Percentiles rank a stretch among this genome's conserved stretches.
phyloP scores from a whole-genome alignment of 495 filamentous ascomycete species.

The Pseudoneurospora amorphoporcata region DNA sequence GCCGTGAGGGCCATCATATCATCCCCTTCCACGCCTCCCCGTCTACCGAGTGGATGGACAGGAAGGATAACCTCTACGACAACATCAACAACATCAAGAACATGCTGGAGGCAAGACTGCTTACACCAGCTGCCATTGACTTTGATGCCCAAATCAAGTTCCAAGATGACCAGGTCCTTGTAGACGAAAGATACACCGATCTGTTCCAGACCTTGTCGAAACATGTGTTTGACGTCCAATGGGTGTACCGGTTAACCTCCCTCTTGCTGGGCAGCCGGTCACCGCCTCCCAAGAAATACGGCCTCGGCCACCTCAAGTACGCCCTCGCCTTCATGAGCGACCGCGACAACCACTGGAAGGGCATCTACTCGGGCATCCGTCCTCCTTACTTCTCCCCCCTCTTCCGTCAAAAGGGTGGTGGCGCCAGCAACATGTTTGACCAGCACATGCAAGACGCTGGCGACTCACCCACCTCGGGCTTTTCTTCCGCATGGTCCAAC shows the following conservation, averaged over 20 bases:
- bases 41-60: conserved; percentile 7
- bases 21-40: conserved; percentile 18
- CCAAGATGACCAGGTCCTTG: neutral
- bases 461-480: neutral
- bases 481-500: neutral
- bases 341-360: conserved; percentile 16
- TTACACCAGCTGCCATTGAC: conserved; percentile 6
- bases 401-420: neutral
- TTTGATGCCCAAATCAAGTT: conserved; percentile 8
- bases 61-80: conserved; percentile 22
- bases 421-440: neutral
- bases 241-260: conserved; percentile 22
- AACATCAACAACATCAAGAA: conserved; percentile 32
- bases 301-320: conserved; percentile 5
- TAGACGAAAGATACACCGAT: conserved; percentile 4
- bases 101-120: conserved; percentile 24
- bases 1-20: conserved; percentile 17
- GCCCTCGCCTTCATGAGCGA: conserved; percentile 15
- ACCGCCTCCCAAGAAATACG: conserved; percentile 7
- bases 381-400: conserved; percentile 25
- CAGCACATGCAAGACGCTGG: neutral
- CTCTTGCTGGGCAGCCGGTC: conserved; percentile 14
- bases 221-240: conserved; percentile 21
- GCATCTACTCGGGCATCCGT: conserved; percentile 6
- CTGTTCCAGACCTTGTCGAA: conserved; percentile 1